Evolutionary conservation across 2,329 filamentous ascomycete species (phyloP).

Genomic region (Chrysosporium queenslandicum): DNA sequence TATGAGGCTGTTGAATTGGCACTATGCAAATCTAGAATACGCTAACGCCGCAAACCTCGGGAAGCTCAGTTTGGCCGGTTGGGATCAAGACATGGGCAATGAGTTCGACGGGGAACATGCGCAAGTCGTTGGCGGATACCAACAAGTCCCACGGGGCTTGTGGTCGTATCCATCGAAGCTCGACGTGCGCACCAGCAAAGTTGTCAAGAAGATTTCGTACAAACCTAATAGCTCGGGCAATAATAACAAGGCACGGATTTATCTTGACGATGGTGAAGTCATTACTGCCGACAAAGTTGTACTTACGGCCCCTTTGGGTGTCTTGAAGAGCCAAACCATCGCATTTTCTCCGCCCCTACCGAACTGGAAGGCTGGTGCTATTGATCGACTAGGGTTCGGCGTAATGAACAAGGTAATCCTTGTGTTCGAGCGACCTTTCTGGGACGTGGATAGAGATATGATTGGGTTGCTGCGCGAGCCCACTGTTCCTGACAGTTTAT

Average conservation of each 20-base stretch:
- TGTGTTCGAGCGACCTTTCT: slow-evolving; percentile 81
- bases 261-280: slow-evolving; percentile 65
- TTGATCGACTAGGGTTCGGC: slow-evolving; percentile 79
- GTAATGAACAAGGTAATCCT: slow-evolving; percentile 91
- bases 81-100: slow-evolving; percentile 96
- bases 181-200: slow-evolving; percentile 62
- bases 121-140: slow-evolving; percentile 88
- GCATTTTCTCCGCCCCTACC: slow-evolving; percentile 88
- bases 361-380: slow-evolving; percentile 69
- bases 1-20: slow-evolving; percentile 89
- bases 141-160: slow-evolving; percentile 80
- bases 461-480: slow-evolving; percentile 82
- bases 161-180: slow-evolving; percentile 66
- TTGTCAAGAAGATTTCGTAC: slow-evolving; percentile 65
- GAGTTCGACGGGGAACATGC: slow-evolving; percentile 94
- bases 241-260: slow-evolving; percentile 49
- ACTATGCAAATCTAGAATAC: slow-evolving; percentile 95
- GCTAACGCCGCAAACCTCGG: slow-evolving; percentile 86
- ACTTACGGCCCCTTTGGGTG: slow-evolving; percentile 78
- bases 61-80: slow-evolving; percentile 75
- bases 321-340: slow-evolving; percentile 68
- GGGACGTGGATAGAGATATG: slow-evolving; percentile 82
- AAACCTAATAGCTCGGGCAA: slow-evolving; percentile 34
- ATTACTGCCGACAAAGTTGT: slow-evolving; percentile 86
- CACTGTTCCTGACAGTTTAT: slow-evolving; percentile 56